Evolutionary conservation across 495 filamentous ascomycete species (phyloP).

Genomic region (Pyrenopolyporus hunteri): DNA sequence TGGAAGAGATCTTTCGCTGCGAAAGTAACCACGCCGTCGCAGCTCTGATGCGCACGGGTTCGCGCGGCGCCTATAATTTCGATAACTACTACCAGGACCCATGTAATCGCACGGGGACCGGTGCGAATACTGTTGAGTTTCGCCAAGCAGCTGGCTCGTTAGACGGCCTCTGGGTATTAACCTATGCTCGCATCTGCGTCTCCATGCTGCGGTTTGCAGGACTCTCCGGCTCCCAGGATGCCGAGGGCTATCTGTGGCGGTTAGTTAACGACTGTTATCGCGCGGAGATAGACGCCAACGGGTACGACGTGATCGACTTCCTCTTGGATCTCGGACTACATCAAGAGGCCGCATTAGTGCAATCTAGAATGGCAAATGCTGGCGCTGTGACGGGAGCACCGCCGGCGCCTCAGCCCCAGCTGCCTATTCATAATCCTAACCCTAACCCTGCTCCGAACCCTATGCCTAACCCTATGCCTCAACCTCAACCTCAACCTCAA

Average conservation of each 20-base stretch:
- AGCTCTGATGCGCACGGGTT: background rate
- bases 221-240: no score
- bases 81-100: background rate
- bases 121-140: slow-evolving; percentile 14
- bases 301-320: slow-evolving; percentile 12
- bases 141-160: background rate
- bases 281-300: background rate
- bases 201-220: slow-evolving; percentile 11
- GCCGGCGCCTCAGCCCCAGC: no score
- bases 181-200: slow-evolving; percentile 2
- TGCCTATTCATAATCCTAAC: no score
- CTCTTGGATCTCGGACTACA: slow-evolving; percentile 3
- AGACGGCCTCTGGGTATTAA: slow-evolving; percentile 12
- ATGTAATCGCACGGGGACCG: no score
- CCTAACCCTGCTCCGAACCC: no score
- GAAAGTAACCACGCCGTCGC: background rate
- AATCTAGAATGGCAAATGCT: background rate
- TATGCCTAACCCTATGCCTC: no score
- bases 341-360: slow-evolving; percentile 6
- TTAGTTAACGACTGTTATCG: slow-evolving; percentile 9
- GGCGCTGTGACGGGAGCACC: no score
- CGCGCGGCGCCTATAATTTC: slow-evolving; percentile 7
- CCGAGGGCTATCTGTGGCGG: background rate
- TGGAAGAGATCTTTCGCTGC: background rate
- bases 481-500: no score